These are phyloP conservation scores for Puccinia triticina DNA, from an alignment of 1,284 basidiomycete genomes.

Conservation along the genomic window DNA sequence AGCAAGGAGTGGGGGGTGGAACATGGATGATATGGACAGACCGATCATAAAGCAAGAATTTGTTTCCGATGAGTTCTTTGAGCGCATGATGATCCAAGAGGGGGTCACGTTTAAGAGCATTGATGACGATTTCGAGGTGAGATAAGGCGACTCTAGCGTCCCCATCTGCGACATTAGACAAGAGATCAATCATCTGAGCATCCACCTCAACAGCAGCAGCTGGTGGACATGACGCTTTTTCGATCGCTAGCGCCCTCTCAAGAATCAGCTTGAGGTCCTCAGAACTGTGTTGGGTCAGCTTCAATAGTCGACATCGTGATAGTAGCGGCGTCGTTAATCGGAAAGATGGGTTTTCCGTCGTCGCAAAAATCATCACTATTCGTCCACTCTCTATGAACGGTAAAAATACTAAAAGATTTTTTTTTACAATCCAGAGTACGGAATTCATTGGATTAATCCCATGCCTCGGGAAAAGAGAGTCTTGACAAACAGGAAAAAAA, in stretches of 20 bases:
- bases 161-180: slow-evolving; percentile 68
- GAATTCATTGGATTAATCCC: background rate
- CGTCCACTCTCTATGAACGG: slow-evolving; percentile 55
- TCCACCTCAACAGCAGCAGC: slow-evolving; percentile 56
- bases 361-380: slow-evolving; percentile 74
- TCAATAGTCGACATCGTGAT: slow-evolving; percentile 71
- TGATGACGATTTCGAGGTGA: slow-evolving; percentile 69
- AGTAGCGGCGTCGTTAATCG: slow-evolving; percentile 72
- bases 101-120: slow-evolving; percentile 46
- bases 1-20: background rate
- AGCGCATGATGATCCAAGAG: slow-evolving; percentile 58
- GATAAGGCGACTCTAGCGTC: slow-evolving; percentile 71
- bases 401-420: slow-evolving; percentile 50
- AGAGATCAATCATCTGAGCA: slow-evolving; percentile 63
- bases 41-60: slow-evolving; percentile 40
- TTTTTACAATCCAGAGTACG: background rate
- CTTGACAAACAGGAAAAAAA: slow-evolving; percentile 64
- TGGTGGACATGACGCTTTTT: slow-evolving; percentile 3
- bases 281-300: slow-evolving; percentile 55
- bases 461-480: slow-evolving; percentile 56
- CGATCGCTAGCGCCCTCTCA: slow-evolving; percentile 12
- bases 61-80: slow-evolving; percentile 60
- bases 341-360: slow-evolving; percentile 90
- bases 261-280: slow-evolving; percentile 53
- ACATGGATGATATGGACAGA: background rate